These are phyloP conservation scores for Tephrocybe sp. DNA, from an alignment of 768 basidiomycete species.

Conservation along the genomic window DNA sequence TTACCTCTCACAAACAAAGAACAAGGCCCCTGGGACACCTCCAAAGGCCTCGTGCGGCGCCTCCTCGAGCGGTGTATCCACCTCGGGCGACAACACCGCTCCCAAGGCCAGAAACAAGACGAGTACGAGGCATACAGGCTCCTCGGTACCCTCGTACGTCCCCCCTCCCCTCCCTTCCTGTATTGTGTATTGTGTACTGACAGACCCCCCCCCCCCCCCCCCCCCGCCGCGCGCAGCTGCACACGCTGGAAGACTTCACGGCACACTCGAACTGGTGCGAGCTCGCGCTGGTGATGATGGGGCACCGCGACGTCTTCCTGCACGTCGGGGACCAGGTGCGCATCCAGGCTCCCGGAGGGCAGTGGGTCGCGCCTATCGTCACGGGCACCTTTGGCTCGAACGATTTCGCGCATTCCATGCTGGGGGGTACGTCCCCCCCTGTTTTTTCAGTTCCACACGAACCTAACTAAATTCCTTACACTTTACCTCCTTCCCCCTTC, in stretches of 20 bases:
- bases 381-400: conserved; percentile 82
- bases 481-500: too few relatives aligned
- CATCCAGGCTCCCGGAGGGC: conserved; percentile 73
- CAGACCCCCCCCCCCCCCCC: too few relatives aligned
- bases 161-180: conserved; percentile 24
- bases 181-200: too few relatives aligned
- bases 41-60: conserved; percentile 72
- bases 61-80: conserved; percentile 79
- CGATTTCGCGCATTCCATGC: conserved; percentile 77
- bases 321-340: conserved; percentile 85
- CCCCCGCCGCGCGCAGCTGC: too few relatives aligned
- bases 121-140: conserved; percentile 80
- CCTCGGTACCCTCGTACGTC: conserved; percentile 58
- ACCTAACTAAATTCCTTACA: too few relatives aligned
- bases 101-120: conserved; percentile 60
- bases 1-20: conserved; percentile 41
- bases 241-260: conserved; percentile 84
- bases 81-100: conserved; percentile 63
- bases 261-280: conserved; percentile 94
- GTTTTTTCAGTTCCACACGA: too few relatives aligned
- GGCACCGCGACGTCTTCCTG: conserved; percentile 73
- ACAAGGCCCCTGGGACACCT: conserved; percentile 84
- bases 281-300: conserved; percentile 71
- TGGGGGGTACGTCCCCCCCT: conserved; percentile 57
- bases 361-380: conserved; percentile 77